These are phyloP conservation scores for Trifolium subterraneum DNA, from an alignment of 306 rosid species.

Conservation along the genomic window DNA sequence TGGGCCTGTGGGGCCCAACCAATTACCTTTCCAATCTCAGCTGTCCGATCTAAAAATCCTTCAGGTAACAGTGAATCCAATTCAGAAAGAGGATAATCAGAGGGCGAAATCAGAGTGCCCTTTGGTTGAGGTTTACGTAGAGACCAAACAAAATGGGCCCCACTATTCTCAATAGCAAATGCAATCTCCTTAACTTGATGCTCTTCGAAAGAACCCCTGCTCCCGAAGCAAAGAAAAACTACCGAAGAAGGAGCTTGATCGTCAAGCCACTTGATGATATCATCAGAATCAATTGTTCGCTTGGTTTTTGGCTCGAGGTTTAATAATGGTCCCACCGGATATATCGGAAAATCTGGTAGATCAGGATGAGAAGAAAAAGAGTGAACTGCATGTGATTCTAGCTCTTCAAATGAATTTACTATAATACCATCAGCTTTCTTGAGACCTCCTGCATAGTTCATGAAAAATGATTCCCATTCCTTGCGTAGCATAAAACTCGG, in stretches of 20 bases:
- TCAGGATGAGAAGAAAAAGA: neutral
- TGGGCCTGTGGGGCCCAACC: constrained; percentile 65
- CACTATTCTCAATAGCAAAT: constrained; percentile 35
- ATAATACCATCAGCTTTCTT: neutral
- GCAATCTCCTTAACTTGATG: constrained; percentile 45
- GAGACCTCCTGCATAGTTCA: neutral
- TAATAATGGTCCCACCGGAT: constrained; percentile 61
- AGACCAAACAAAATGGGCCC: constrained; percentile 42
- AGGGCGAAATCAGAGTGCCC: neutral
- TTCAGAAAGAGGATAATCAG: neutral
- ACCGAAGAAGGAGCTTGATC: constrained; percentile 63
- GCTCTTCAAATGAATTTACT: constrained; percentile 19
- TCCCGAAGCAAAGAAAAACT: constrained; percentile 57
- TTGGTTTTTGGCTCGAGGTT: constrained; percentile 6
- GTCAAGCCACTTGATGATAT: constrained; percentile 65
- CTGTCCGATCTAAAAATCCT: constrained; percentile 59
- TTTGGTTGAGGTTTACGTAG: constrained; percentile 43
- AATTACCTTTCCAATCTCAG: constrained; percentile 41
- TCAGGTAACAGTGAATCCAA: constrained; percentile 27
- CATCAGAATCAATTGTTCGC: neutral
- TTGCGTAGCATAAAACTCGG: neutral
- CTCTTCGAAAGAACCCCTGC: constrained; percentile 25
- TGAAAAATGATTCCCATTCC: neutral
- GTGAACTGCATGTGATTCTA: constrained; percentile 15
- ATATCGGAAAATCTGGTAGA: constrained; percentile 24